A percentile compares a stretch with the other conserved stretches of the same genome.
Conservation (phyloP, 1,139 yeast genomes). For the Williopsis jadinii region DNA sequence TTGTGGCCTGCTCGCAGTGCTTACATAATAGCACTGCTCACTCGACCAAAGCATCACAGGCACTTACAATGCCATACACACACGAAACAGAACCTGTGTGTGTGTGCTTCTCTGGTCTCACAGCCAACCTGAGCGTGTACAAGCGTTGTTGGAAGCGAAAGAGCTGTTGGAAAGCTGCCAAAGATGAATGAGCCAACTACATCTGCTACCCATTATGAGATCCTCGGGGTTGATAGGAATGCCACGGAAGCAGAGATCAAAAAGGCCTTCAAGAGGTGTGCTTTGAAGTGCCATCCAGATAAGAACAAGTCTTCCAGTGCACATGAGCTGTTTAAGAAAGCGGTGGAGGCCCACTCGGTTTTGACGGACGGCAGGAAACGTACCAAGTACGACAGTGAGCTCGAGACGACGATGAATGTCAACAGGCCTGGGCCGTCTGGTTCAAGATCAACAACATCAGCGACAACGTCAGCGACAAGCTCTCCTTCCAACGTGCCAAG, state of each 20-base stretch:
- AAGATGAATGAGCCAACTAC: background rate
- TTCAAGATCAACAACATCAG: no score
- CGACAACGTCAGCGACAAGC: background rate
- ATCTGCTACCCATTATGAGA: conserved; percentile 42
- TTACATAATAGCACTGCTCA: no score
- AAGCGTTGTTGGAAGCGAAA: background rate
- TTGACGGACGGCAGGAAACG: conserved; percentile 42
- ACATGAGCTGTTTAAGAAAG: conserved; percentile 42
- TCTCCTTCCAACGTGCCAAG: background rate
- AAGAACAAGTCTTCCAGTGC: conserved; percentile 52
- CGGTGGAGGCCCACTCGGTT: conserved; percentile 50
- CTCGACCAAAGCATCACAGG: no score
- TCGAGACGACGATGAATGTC: no score
- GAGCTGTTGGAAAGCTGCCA: background rate
- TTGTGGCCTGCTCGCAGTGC: no score
- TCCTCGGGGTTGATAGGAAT: conserved; percentile 54
- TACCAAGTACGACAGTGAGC: conserved; percentile 39
- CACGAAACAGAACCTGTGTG: no score
- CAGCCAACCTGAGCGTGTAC: no score
- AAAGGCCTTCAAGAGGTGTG: conserved; percentile 81
- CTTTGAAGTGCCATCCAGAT: conserved; percentile 91
- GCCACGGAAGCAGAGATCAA: conserved; percentile 71
- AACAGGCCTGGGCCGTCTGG: no score
- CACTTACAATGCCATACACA: no score
- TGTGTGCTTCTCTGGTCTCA: no score